Base-by-base conservation (phyloP, 805 yeast genomes). In the Yamadazyma endophytica region DNA sequence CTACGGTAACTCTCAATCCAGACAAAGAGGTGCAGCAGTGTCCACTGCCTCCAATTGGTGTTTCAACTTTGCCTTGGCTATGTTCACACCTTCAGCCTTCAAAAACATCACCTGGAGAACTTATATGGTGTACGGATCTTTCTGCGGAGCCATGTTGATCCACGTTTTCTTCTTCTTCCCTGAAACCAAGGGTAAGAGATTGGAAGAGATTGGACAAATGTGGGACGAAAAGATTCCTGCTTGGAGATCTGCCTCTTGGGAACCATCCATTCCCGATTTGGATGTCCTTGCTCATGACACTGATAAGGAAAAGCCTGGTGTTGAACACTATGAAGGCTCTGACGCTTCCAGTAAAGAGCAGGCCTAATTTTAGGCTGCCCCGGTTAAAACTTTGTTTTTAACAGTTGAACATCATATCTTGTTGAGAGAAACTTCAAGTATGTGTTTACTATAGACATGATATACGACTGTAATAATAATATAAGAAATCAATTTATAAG, bases 21-120 rank as follows among this genome's bases (percentile, higher is more conserved):
- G 79, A 57, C 73, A 76, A 42, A 72, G 85, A 61, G 78, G 83
- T 28, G 68, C 78, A 36, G 81, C 81, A 21, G 68, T 79, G n/a
- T 66, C 78, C 9, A 75, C 83, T 2, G 66, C 81, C 39, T 72
- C 79, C 26, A 77, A 79, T 64, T 79, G 85, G 85, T 50, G 73
- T 31, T 69, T 69, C 46, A 78, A 77, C 59, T 77, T 76, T 41
- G 77, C 79, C 12, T 68, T 77, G 48, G 82, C 76, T 32, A 72
- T 73, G 77, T 73, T 71, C 50, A 71, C 79, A 6, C 87, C 88
- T 6, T 47, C 63, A 5, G 64, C 75, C 1, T 70, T 74, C 51
- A 54, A 56, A 30, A 70, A 70, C 48, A 70, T 75, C 36, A 64
- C 70, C 30, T 75, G 79, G 79, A 68, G 64, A 46, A 68, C 78